Evolutionary conservation across 2,329 filamentous ascomycete species (phyloP).

Genomic region (Colletotrichum filicis): DNA sequence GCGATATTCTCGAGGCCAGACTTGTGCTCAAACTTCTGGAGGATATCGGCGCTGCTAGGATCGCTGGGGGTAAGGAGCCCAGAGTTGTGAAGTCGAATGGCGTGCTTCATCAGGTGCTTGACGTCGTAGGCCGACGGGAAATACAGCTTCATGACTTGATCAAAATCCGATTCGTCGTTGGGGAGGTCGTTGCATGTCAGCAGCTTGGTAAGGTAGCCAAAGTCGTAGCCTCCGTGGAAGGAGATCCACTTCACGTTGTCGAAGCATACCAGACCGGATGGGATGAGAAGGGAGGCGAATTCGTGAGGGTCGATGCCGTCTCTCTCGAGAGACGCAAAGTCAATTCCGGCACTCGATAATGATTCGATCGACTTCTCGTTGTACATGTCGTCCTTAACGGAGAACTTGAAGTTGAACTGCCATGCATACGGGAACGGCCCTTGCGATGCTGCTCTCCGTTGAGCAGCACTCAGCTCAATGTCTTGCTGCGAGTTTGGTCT

Average conservation of each 20-base stretch:
- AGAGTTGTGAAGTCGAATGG: slow-evolving; percentile 75
- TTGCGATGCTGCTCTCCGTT: slow-evolving; percentile 52
- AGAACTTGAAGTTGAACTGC: slow-evolving; percentile 99
- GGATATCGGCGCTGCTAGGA: slow-evolving; percentile 74
- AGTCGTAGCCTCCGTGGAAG: slow-evolving; percentile 98
- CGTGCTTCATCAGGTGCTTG: slow-evolving; percentile 95
- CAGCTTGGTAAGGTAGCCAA: slow-evolving; percentile 95
- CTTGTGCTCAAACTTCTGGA: slow-evolving; percentile 89
- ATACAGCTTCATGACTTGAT: slow-evolving; percentile 88
- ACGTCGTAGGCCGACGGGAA: slow-evolving; percentile 96
- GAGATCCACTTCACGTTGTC: slow-evolving; percentile 95
- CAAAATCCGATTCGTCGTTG: slow-evolving; percentile 90
- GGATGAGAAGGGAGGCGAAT: slow-evolving; percentile 90
- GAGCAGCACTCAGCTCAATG: slow-evolving; percentile 49
- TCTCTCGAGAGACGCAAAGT: slow-evolving; percentile 84
- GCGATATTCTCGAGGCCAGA: slow-evolving; percentile 94
- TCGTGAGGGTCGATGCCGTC: slow-evolving; percentile 91
- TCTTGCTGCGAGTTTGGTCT: slow-evolving; percentile 64
- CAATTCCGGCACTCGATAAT: slow-evolving; percentile 89
- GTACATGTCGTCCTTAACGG: slow-evolving; percentile 96
- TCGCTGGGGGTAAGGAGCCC: slow-evolving; percentile 73
- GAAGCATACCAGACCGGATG: slow-evolving; percentile 88
- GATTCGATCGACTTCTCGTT: slow-evolving; percentile 95
- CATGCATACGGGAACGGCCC: slow-evolving; percentile 84
- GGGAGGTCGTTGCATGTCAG: slow-evolving; percentile 86